These are phyloP conservation scores for Crithidia fasciculata DNA, from an alignment of 208 protist species.

Conservation along the genomic window DNA sequence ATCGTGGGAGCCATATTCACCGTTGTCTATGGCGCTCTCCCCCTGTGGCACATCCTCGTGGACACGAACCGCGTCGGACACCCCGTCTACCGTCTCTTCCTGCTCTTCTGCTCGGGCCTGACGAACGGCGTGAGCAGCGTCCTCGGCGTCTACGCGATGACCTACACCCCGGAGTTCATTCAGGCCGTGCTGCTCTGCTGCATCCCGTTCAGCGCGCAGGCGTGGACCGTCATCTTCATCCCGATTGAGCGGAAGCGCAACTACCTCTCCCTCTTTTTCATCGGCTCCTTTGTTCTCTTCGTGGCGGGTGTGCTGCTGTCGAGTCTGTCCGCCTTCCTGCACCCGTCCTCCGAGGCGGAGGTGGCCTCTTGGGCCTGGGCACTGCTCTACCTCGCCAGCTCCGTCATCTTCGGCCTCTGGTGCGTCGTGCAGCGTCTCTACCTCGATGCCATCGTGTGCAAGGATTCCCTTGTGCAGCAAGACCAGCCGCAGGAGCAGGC, in stretches of 20 bases:
- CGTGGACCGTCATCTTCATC: slow-evolving; percentile 82
- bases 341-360: slow-evolving; percentile 13
- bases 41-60: slow-evolving; percentile 55
- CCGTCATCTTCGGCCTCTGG: slow-evolving; percentile 79
- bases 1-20: slow-evolving; percentile 42
- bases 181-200: slow-evolving; percentile 78
- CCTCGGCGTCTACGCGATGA: slow-evolving; percentile 66
- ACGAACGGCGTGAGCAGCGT: slow-evolving; percentile 66
- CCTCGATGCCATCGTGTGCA: slow-evolving; percentile 63
- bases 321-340: slow-evolving; percentile 56
- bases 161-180: slow-evolving; percentile 78
- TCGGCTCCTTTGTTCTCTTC: slow-evolving; percentile 70
- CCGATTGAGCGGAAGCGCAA: slow-evolving; percentile 69
- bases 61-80: slow-evolving; percentile 58
- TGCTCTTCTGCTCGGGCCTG: slow-evolving; percentile 76
- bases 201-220: slow-evolving; percentile 80
- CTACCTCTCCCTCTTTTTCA: slow-evolving; percentile 73
- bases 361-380: slow-evolving; percentile 59
- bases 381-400: slow-evolving; percentile 76
- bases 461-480: slow-evolving; percentile 11
- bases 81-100: slow-evolving; percentile 61
- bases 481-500: background rate
- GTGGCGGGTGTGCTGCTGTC: slow-evolving; percentile 68
- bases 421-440: slow-evolving; percentile 85
- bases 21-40: slow-evolving; percentile 39